Evolutionary conservation across 768 basidiomycete genomes (phyloP), one percentile per base, ranked within the genome.

Genomic region (Suillus clintonianus): DNA sequence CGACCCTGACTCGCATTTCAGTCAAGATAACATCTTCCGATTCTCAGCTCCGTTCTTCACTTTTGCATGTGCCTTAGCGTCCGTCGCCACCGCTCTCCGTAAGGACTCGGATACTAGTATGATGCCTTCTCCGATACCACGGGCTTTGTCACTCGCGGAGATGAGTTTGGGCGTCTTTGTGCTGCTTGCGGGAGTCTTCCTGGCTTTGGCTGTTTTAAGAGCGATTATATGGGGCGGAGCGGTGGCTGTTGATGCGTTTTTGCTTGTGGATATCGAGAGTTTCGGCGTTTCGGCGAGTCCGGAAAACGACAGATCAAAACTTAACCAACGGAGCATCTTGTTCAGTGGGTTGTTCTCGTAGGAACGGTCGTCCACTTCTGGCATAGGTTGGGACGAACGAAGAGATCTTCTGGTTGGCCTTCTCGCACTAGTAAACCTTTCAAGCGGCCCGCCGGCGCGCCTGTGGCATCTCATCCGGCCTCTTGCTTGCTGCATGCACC

Each of bases 1-100:
- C 5, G 63, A 66, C 36, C 60, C 64, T 9, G 55, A 65, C 22
- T 53, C 65, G 6, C 51, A 66, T 22, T 30, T 61, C 9, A 41
- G 9, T 15, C 62, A 64, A 27, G 42, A 34, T 4, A 55, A 13
- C 13, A 24, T 66, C 30, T 66, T 66, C 41, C 36, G 42, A 22
- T 43, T 36, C 42, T 61, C 19, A 17, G 65, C 59, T 5, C 63
- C 64, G 1, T 24, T 64, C 17, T 61, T 64, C 32, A 19, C 59
- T 8, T 65, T 65, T 39, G 32, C 45, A 3, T 64, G 45, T 14
- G n/a, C 60, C 64, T 27, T 66, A 3, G 58, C 39, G 42, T 30
- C 56, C 24, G 27, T n/a, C 34, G 59, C 59, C 9, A 42, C 54
- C 6, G 47, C 51, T 36, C 64, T 64, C 51, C 36, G 63, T 17